Evolutionary conservation across 2,329 filamentous ascomycete species (phyloP), one percentile per base, ranked within the genome.

Genomic region (Microcera coccophila): DNA sequence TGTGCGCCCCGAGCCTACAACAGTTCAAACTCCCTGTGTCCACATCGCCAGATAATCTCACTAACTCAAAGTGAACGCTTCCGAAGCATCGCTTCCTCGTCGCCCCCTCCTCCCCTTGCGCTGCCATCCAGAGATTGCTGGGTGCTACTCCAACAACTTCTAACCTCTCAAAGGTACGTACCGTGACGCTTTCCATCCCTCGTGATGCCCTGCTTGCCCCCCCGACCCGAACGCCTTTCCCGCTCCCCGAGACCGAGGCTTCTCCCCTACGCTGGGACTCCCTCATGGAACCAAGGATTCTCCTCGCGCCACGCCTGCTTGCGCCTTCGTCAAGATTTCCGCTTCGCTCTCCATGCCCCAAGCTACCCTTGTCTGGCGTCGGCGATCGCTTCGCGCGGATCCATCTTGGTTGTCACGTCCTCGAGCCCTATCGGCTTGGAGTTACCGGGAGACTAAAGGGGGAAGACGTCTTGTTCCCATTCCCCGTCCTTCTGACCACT

Each of bases 21-120:
- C 7, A 26, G 22, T 26, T 26, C 22, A 26, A 26, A 36, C 36
- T 43, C 41, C 36, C 29, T 31, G 41, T 43, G 44, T 38, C 44
- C 35, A 47, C 44, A 44, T 46, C 44, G 37, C 44, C 44, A 47
- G 17, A 40, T 47, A 36, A 22, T 28, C 32, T 39, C 29, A 40
- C 41, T 34, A 41, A 40, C 39, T n/a, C 21, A 20, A 32, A 38
- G 44, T 44, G 40, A 46, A n/a, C n/a, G n/a, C n/a, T 46, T 46
- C 39, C 44, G 34, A 36, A n/a, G 33, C 43, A 41, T 37, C 39
- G 43, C 40, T 41, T 46, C 44, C 26, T 43, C 44, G 36, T n/a
- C n/a, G n/a, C n/a, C n/a, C n/a, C n/a, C n/a, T n/a, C n/a, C n/a
- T n/a, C n/a, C n/a, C n/a, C n/a, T n/a, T n/a, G n/a, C n/a, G n/a